Conservation (phyloP, 139 green algal species). For the Trebouxia sp. region DNA sequence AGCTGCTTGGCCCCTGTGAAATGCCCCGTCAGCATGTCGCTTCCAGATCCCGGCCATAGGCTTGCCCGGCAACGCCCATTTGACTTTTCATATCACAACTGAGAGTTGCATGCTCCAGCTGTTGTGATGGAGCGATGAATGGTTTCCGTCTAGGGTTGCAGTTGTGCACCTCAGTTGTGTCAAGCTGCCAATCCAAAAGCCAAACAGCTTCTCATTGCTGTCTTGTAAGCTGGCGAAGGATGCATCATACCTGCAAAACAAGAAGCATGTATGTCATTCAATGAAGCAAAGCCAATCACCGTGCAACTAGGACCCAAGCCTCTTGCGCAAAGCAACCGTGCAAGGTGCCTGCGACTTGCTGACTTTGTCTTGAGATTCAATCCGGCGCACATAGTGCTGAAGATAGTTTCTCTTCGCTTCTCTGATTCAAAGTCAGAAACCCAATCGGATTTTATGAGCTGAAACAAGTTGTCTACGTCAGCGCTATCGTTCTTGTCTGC, state of each 20-base stretch:
- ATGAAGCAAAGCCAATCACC: constrained; percentile 26
- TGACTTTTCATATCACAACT: constrained; percentile 22
- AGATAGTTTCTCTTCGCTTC: constrained; percentile 24
- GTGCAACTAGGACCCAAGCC: constrained; percentile 19
- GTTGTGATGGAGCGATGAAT: constrained; percentile 17
- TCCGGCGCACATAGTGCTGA: not conserved
- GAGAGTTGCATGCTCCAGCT: constrained; percentile 15
- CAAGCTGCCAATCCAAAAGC: constrained; percentile 21
- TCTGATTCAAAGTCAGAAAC: constrained; percentile 25
- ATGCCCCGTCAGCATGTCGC: constrained; percentile 4
- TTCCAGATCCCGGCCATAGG: not conserved
- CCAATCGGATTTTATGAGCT: constrained; percentile 22
- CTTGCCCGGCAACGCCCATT: not conserved
- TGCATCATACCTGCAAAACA: constrained; percentile 24
- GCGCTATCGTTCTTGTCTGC: constrained; percentile 21
- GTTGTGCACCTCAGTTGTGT: constrained; percentile 16
- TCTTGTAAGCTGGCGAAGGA: constrained; percentile 18
- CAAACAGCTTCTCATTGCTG: constrained; percentile 21
- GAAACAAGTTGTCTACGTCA: constrained; percentile 19
- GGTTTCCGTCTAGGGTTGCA: constrained; percentile 22
- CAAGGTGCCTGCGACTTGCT: constrained; percentile 23
- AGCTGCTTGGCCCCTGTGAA: constrained; percentile 22
- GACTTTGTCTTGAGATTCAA: constrained; percentile 23
- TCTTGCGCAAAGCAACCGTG: constrained; percentile 25
- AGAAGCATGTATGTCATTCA: constrained; percentile 25